Conservation (phyloP, 139 green algal species). For the Picochlorum sp. region DNA sequence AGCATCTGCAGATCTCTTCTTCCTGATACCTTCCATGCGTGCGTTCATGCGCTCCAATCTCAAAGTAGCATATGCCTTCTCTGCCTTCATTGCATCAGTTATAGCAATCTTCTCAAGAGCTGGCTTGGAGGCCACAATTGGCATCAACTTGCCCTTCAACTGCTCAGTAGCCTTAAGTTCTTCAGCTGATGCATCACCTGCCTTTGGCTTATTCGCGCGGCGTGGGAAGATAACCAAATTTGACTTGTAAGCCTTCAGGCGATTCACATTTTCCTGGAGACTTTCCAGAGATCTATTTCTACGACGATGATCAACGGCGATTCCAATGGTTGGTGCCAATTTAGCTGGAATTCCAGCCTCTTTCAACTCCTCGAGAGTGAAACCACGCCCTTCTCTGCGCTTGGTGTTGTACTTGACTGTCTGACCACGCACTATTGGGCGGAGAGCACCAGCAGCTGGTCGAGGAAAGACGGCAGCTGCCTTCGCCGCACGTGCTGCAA, state of each 20-base stretch:
- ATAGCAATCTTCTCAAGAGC: conserved; percentile 72
- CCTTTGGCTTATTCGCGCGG: conserved; percentile 83
- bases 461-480: conserved; percentile 82
- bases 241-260: conserved; percentile 94
- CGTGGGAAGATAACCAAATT: conserved; percentile 95
- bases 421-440: conserved; percentile 80
- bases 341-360: conserved; percentile 88
- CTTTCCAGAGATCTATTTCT: conserved; percentile 86
- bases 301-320: conserved; percentile 92
- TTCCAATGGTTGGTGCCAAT: conserved; percentile 89
- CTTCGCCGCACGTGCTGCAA: conserved; percentile 83
- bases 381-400: conserved; percentile 81
- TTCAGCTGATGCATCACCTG: conserved; percentile 67
- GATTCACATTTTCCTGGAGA: conserved; percentile 85
- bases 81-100: conserved; percentile 39
- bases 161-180: conserved; percentile 52
- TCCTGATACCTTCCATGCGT: conserved; percentile 64
- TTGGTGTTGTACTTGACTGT: conserved; percentile 96
- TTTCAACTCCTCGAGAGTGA: conserved; percentile 98
- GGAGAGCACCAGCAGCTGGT: conserved; percentile 73
- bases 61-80: conserved; percentile 78
- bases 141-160: conserved; percentile 53
- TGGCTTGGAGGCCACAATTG: conserved; percentile 32
- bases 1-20: conserved; percentile 71
- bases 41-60: conserved; percentile 84